phyloP scores from a whole-genome alignment of 108 stramenopile genomes.

The Craspedostauros australis region DNA sequence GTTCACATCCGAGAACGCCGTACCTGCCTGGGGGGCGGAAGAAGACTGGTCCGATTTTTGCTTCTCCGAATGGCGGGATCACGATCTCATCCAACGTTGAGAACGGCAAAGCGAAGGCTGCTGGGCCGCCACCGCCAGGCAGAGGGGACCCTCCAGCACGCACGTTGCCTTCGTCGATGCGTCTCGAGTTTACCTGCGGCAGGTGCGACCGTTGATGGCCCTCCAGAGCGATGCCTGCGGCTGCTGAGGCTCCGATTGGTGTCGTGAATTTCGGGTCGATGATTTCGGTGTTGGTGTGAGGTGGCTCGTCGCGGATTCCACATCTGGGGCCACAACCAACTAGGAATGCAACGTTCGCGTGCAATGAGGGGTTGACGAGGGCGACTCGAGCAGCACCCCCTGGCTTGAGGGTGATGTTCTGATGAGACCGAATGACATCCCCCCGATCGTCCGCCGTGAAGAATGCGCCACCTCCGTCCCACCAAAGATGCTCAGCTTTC shows the following conservation, averaged over 20 bases:
- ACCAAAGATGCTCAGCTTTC: conserved; percentile 44
- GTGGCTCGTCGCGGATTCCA: conserved; percentile 35
- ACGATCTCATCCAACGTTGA: conserved; percentile 56
- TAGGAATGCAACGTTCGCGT: conserved; percentile 53
- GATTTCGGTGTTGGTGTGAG: not conserved
- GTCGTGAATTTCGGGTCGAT: conserved; percentile 14
- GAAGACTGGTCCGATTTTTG: conserved; percentile 62
- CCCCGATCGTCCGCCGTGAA: conserved; percentile 54
- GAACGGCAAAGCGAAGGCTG: conserved; percentile 60
- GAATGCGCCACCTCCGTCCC: conserved; percentile 64
- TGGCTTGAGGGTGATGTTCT: conserved; percentile 67
- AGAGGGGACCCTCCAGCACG: conserved; percentile 24
- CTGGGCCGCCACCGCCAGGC: conserved; percentile 25
- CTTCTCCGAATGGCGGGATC: conserved; percentile 63
- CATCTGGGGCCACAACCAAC: conserved; percentile 67
- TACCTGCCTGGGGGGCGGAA: conserved; percentile 68
- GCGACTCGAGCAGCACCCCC: conserved; percentile 46
- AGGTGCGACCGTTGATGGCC: conserved; percentile 24
- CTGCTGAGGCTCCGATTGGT: conserved; percentile 69
- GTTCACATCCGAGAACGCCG: conserved; percentile 25
- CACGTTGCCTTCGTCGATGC: conserved; percentile 12
- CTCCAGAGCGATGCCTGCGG: conserved; percentile 35
- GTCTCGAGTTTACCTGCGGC: conserved; percentile 3
- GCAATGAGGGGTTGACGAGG: conserved; percentile 58
- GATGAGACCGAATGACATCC: conserved; percentile 54